Base-by-base conservation (phyloP, 1,284 basidiomycete species). In the Thecaphora frezii region DNA sequence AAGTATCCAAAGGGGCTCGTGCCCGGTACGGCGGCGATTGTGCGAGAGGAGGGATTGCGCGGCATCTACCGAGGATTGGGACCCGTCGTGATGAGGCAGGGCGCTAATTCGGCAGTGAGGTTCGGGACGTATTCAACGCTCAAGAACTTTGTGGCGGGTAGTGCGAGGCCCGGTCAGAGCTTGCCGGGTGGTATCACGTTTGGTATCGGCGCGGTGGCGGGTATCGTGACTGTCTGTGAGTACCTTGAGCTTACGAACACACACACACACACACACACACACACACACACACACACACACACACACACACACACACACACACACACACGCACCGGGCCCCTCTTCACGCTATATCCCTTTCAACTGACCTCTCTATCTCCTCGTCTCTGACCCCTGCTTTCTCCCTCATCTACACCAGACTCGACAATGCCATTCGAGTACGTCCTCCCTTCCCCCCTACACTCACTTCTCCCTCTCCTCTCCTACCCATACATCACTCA, bases 61-160 rank as follows among this genome's bases (percentile, higher is more conserved):
- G 84, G 93, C 1, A 85, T 98, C 37, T 98, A 98, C 79, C 83
- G 93, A 48, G 96, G 96, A 16, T 82, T 97, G 1, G 90, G 93
- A 72, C 93, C 96, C 4, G 93, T 97, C 47, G 91, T 96, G 87
- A 89, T 97, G 85, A 87, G 93, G 38, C 94, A 98, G 85, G 93
- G 93, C 21, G 93, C 93, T 36, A 97, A 97, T 80, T 96, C 92
- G 10, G 92, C 93, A 14, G 87, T 98, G 30, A 85, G 94, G n/a
- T 97, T 97, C 82, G 93, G 93, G 44, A 93, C 91, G 0, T 97
- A 97, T 81, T 87, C 89, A 8, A 93, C 90, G 0, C 83, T 97
- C 63, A 96, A 96, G 81, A 78, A 80, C 39, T 69, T 93, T 64
- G 90, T 93, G 0, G 90, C 93, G 74, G 89, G 91, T 25, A 88